Evolutionary conservation across 495 filamentous ascomycete genomes (phyloP).

Genomic region (Barbatosphaeria neglecta): DNA sequence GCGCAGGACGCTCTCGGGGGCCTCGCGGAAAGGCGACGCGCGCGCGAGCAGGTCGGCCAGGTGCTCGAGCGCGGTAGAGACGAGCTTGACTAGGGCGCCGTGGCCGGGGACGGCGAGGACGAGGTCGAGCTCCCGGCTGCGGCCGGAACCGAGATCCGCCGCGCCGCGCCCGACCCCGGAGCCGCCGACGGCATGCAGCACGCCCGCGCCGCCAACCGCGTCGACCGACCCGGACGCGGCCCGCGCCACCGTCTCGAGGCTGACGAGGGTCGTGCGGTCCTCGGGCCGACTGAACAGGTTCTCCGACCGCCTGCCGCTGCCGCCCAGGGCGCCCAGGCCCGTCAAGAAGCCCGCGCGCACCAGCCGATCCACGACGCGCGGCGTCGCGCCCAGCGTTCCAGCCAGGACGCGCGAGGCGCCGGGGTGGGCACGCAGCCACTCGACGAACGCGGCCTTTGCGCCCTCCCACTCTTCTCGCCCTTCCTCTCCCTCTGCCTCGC

Average conservation of each 20-base stretch:
- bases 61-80: slow-evolving; percentile 53
- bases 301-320: slow-evolving; percentile 25
- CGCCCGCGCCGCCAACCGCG: slow-evolving; percentile 49
- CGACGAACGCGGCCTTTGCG: slow-evolving; percentile 47
- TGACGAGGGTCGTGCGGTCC: slow-evolving; percentile 36
- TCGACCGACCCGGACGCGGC: slow-evolving; percentile 51
- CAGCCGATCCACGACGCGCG: slow-evolving; percentile 44
- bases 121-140: slow-evolving; percentile 18
- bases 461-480: slow-evolving; percentile 26
- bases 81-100: slow-evolving; percentile 63
- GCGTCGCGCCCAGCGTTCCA: slow-evolving; percentile 33
- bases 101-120: slow-evolving; percentile 62
- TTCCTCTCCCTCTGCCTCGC: too few species aligned
- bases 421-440: slow-evolving; percentile 42
- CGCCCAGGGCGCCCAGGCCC: slow-evolving; percentile 27
- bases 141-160: slow-evolving; percentile 14
- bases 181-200: slow-evolving; percentile 42
- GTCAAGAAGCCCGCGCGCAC: slow-evolving; percentile 65
- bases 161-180: slow-evolving; percentile 13
- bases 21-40: slow-evolving; percentile 54
- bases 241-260: slow-evolving; percentile 40
- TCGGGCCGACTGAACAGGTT: slow-evolving; percentile 39
- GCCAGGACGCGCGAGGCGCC: slow-evolving; percentile 38
- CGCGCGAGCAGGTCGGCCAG: slow-evolving; percentile 46
- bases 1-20: slow-evolving; percentile 51